Evolutionary conservation across 306 rosid genomes (phyloP), one percentile per base, ranked within the genome.

Genomic region (Calophaca sinica): DNA sequence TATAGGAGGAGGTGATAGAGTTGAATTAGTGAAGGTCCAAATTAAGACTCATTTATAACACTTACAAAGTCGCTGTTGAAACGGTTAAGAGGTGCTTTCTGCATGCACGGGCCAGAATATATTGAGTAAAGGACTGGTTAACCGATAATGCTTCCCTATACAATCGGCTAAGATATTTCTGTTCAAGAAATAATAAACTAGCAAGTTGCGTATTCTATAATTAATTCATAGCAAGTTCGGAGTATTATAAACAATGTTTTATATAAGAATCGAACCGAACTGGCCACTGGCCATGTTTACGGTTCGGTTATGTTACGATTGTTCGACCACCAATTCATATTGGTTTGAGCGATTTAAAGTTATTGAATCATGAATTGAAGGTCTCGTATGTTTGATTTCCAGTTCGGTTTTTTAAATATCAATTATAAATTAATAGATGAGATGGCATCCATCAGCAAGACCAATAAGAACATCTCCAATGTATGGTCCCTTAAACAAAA

Each of bases 11-110:
- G 26, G 36, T 0, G 36, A 33, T 33, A 53, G 58, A 15, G 54
- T 74, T 75, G 68, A 69, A 75, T 13, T 53, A 33, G 46, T 13
- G 61, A 73, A 35, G 50, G 55, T 10, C 12, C 49, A 49, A 77
- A 42, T 8, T 8, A 42, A 12, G 55, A 60, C 46, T 77, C 39
- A 77, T 77, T 58, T 77, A 76, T 70, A 58, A 6, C 15, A 53
- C 32, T 49, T 33, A 31, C 7, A 44, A 73, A 49, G 39, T 52
- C 32, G 39, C 11, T 53, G n/a, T 46, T 59, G 49, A 12, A 68
- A 77, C 73, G 48, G 76, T 72, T 72, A 77, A 20, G 80, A 67
- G 70, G 80, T n/a, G 73, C 82, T 73, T 72, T 50, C 60, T 5
- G 62, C 72, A 73, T 66, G 79, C 32, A 70, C 0, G 55, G 42